A percentile compares a stretch with the other conserved stretches of the same genome.
phyloP scores from a whole-genome alignment of 768 basidiomycete species.

The Phylloporus sp. region DNA sequence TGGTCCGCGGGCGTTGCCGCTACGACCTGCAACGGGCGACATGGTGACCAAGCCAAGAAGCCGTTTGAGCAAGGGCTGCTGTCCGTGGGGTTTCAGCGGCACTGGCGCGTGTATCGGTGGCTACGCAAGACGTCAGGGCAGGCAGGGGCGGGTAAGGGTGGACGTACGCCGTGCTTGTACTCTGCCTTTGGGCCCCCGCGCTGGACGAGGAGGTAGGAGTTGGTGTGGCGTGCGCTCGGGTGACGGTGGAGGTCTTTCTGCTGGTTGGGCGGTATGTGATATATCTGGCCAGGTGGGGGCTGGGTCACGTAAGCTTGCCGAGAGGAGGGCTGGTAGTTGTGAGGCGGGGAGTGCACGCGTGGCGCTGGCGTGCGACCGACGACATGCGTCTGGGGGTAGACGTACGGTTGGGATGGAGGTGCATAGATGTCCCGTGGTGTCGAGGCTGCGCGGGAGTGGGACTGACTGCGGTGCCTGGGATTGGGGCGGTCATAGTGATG shows the following conservation, averaged over 20 bases:
- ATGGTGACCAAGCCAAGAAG: slow-evolving; percentile 25
- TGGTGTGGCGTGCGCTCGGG: slow-evolving; percentile 23
- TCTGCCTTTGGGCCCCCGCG: slow-evolving; percentile 29
- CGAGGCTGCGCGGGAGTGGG: slow-evolving; percentile 22
- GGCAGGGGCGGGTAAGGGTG: slow-evolving; percentile 9
- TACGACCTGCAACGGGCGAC: slow-evolving; percentile 23
- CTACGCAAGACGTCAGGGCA: slow-evolving; percentile 16
- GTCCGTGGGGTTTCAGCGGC: slow-evolving; percentile 25
- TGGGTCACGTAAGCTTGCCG: slow-evolving; percentile 19
- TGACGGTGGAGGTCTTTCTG: slow-evolving; percentile 19
- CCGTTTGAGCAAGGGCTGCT: slow-evolving; percentile 30
- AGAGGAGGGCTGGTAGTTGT: slow-evolving; percentile 19
- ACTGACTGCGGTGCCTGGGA: slow-evolving; percentile 22
- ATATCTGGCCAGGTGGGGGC: slow-evolving; percentile 29
- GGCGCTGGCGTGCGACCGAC: slow-evolving; percentile 10
- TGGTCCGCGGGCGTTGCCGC: slow-evolving; percentile 21
- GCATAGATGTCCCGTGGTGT: slow-evolving; percentile 19
- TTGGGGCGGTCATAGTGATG: slow-evolving; percentile 17
- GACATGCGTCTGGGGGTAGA: slow-evolving; percentile 19
- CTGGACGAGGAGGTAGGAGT: slow-evolving; percentile 23
- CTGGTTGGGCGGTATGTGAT: slow-evolving; percentile 13
- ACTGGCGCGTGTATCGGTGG: slow-evolving; percentile 27
- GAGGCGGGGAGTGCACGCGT: slow-evolving; percentile 17
- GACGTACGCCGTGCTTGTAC: slow-evolving; percentile 31
- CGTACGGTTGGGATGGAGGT: slow-evolving; percentile 5